Evolutionary conservation across 495 filamentous ascomycete genomes (phyloP), one percentile per base, ranked within the genome.

Genomic region (Xylaria castorea): DNA sequence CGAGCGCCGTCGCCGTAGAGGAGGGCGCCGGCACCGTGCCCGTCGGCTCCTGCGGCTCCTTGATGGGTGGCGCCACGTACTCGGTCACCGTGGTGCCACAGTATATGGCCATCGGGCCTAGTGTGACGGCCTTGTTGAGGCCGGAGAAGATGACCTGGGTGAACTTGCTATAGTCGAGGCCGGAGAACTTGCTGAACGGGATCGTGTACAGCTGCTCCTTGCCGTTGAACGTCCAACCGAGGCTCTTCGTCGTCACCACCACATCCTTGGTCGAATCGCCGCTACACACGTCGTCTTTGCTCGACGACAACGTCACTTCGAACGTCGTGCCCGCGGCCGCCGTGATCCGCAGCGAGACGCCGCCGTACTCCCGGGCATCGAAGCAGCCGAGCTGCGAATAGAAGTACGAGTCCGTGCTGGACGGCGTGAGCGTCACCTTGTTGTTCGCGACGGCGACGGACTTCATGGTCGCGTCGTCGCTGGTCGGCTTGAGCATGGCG

Each of bases 201-300:
- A 91, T 85, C 48, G 79, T 87, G 79, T 91, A 91, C n/a, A 88
- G 82, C 71, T 86, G 82, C 81, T 89, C 87, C 16, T 84, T 86
- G 27, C 89, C 89, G 75, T 90, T 85, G 73, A 91, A 91, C 0
- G 81, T 84, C 89, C 89, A 91, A 32, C 86, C 85, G 36, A 91
- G 83, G 66, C 89, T 81, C 5, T 80, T 71, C 1, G 84, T 82
- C 1, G 84, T 84, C 74, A 83, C 66, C 16, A 77, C 66, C 4
- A 79, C 80, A 30, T 78, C 77, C 12, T 75, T 81, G 68, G 82
- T 83, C 70, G 72, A 76, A 42, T 75, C 75, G 42, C 73, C 74
- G 71, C 72, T 80, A 75, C 87, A 87, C 30, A 77, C 76, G 42
- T 82, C 80, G 46, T 82, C 81, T 20, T 79, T 83, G 25, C 82